Evolutionary conservation across 345 rosid species (phyloP).

Genomic region (Adansonia digitata): DNA sequence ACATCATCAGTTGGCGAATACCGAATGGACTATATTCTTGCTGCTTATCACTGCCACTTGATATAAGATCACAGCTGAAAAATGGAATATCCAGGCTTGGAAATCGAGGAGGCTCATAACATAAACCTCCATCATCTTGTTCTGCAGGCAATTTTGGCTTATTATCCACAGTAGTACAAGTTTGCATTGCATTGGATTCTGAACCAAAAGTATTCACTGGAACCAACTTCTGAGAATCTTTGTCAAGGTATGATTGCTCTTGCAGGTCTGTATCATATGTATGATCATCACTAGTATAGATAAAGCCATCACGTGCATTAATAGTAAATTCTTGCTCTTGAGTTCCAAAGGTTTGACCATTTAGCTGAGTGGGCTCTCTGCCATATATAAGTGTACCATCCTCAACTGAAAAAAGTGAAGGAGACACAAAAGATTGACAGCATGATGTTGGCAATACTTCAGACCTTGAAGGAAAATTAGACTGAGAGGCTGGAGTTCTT

Average conservation of each 20-base stretch:
- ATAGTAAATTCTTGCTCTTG: slow-evolving; percentile 41
- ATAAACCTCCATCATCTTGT: slow-evolving; percentile 64
- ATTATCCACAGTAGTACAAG: slow-evolving; percentile 37
- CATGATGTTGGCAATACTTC: slow-evolving; percentile 41
- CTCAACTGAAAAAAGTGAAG: slow-evolving; percentile 30
- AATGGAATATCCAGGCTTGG: slow-evolving; percentile 91
- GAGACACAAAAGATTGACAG: slow-evolving; percentile 36
- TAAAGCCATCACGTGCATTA: slow-evolving; percentile 38
- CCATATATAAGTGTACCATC: slow-evolving; percentile 28
- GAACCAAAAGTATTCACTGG: slow-evolving; percentile 54
- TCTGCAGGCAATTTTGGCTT: slow-evolving; percentile 29
- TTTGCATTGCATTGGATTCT: slow-evolving; percentile 31
- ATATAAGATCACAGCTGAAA: slow-evolving; percentile 93
- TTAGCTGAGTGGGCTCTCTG: slow-evolving; percentile 39
- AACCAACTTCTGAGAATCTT: slow-evolving; percentile 60
- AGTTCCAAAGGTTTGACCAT: slow-evolving; percentile 33
- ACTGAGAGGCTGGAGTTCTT: slow-evolving; percentile 30
- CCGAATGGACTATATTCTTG: slow-evolving; percentile 98
- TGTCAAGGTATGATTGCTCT: slow-evolving; percentile 42
- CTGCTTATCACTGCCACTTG: slow-evolving; percentile 65
- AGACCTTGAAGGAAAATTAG: slow-evolving; percentile 39
- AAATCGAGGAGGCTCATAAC: slow-evolving; percentile 98
- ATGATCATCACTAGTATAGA: slow-evolving; percentile 39
- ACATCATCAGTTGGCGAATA: slow-evolving; percentile 90
- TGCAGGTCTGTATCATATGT: slow-evolving; percentile 32